A percentile compares a stretch with the other conserved stretches of the same genome.
Conservation (phyloP, 2,329 filamentous ascomycete species). For the Taxawa tesnikishii region DNA sequence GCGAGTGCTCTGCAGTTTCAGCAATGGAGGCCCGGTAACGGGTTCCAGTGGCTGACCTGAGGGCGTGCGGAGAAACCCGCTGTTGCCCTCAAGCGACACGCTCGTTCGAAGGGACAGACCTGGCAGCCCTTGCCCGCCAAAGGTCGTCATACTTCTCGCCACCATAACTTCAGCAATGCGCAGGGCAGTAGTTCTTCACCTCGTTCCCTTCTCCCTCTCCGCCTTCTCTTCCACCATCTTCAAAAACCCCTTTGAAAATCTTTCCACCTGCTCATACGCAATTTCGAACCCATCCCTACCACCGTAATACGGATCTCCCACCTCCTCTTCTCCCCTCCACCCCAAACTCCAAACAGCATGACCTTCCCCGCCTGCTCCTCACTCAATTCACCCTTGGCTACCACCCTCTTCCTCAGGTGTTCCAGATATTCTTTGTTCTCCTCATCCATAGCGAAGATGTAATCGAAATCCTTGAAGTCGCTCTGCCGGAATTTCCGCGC, state of each 20-base stretch:
- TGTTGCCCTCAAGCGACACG: too few species aligned
- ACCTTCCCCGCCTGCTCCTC: slow-evolving; percentile 31
- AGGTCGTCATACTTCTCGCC: too few species aligned
- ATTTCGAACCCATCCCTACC: slow-evolving; percentile 65
- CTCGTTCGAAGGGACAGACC: too few species aligned
- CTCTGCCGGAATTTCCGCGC: slow-evolving; percentile 58
- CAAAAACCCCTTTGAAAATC: slow-evolving; percentile 69
- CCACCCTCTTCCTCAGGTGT: slow-evolving; percentile 43
- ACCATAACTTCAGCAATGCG: too few species aligned
- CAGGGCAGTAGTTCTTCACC: too few species aligned
- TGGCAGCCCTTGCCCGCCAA: too few species aligned
- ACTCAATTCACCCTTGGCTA: slow-evolving; percentile 20
- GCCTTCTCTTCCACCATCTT: slow-evolving; percentile 37
- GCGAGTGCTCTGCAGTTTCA: too few species aligned
- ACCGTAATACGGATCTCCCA: slow-evolving; percentile 91
- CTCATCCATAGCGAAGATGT: slow-evolving; percentile 88
- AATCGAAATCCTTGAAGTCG: slow-evolving; percentile 82
- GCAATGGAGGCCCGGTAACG: too few species aligned
- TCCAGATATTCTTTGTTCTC: slow-evolving; percentile 64
- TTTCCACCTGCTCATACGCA: slow-evolving; percentile 72
- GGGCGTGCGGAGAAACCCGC: too few species aligned
- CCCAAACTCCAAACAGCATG: slow-evolving; percentile 72
- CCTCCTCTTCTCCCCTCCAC: slow-evolving; percentile 51
- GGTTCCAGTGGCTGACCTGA: too few species aligned
- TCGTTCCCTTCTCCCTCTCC: too few species aligned